A percentile compares a stretch with the other conserved stretches of the same genome.
phyloP scores from a whole-genome alignment of 2,329 filamentous ascomycete genomes.

The Ceratocystis cubensis region DNA sequence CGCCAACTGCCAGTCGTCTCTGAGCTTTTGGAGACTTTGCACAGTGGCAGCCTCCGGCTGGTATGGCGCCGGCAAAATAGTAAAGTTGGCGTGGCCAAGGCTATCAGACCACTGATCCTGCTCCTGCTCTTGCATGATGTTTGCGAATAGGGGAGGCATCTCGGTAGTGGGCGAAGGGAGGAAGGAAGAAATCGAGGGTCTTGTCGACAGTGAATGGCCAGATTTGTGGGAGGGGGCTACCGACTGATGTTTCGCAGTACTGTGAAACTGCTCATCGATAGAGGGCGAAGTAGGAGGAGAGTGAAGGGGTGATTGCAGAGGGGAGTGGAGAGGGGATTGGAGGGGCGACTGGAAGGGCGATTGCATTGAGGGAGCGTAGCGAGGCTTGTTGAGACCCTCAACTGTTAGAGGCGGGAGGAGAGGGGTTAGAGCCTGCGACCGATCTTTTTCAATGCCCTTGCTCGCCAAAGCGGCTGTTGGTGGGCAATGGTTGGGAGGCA shows the following conservation, averaged over 20 bases:
- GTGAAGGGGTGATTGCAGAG: constrained; percentile 67
- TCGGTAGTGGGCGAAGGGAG: constrained; percentile 48
- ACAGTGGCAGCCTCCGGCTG: constrained; percentile 49
- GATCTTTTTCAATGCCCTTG: constrained; percentile 38
- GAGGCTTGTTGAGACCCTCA: constrained; percentile 26
- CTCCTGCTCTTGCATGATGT: constrained; percentile 52
- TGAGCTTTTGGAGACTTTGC: constrained; percentile 47
- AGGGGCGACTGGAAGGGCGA: constrained; percentile 36
- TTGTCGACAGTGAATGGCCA: constrained; percentile 43
- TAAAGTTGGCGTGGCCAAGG: constrained; percentile 89
- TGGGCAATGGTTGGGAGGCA: constrained; percentile 37
- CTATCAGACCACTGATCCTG: constrained; percentile 68
- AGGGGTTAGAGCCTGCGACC: constrained; percentile 60
- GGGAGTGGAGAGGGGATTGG: constrained; percentile 32
- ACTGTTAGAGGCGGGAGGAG: constrained; percentile 71
- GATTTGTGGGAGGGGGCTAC: constrained; percentile 31
- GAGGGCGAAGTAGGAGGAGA: constrained; percentile 52
- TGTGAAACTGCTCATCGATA: constrained; percentile 39
- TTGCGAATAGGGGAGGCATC: constrained; percentile 40
- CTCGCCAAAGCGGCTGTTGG: constrained; percentile 7
- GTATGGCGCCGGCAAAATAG: constrained; percentile 72
- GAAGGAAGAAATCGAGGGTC: constrained; percentile 67
- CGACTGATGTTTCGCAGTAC: constrained; percentile 26
- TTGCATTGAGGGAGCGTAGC: constrained; percentile 10
- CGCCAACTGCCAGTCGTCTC: constrained; percentile 70